phyloP scores from a whole-genome alignment of 1,139 yeast species.

The Debaryomyces coudertii region DNA sequence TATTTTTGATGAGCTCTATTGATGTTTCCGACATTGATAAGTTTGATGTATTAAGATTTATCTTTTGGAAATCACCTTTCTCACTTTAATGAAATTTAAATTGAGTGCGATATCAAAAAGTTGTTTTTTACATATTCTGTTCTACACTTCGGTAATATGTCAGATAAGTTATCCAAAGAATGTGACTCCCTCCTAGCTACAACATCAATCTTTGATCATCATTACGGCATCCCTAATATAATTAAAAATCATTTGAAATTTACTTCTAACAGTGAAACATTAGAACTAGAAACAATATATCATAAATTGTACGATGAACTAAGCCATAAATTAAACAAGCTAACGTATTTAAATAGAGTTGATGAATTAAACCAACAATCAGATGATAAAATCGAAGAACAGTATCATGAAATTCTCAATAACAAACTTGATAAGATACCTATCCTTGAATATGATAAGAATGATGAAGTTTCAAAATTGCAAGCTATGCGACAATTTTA shows the following conservation, averaged over 20 bases:
- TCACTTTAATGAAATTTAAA: neutral
- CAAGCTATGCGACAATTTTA: constrained; percentile 24
- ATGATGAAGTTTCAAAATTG: constrained; percentile 12
- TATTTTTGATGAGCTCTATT: constrained; percentile 24
- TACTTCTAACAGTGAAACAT: constrained; percentile 11
- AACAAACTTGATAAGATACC: constrained; percentile 1
- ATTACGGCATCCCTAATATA: constrained; percentile 31
- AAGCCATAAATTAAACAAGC: constrained; percentile 27
- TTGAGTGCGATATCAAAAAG: constrained; percentile 4
- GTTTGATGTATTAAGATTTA: neutral
- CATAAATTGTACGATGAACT: constrained; percentile 24
- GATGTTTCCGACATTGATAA: constrained; percentile 8
- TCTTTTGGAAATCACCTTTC: neutral
- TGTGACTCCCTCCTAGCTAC: constrained; percentile 25
- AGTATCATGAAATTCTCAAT: constrained; percentile 16
- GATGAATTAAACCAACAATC: constrained; percentile 21
- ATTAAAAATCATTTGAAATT: neutral
- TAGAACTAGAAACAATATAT: constrained; percentile 27
- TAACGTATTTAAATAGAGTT: constrained; percentile 34
- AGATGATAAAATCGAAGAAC: constrained; percentile 17
- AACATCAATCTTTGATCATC: constrained; percentile 30
- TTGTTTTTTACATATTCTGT: neutral
- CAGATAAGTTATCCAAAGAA: constrained; percentile 22
- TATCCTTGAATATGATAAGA: neutral
- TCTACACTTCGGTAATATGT: constrained; percentile 15